phyloP scores from a whole-genome alignment of 2,329 filamentous ascomycete species.

The Colletotrichum ledebouriae region DNA sequence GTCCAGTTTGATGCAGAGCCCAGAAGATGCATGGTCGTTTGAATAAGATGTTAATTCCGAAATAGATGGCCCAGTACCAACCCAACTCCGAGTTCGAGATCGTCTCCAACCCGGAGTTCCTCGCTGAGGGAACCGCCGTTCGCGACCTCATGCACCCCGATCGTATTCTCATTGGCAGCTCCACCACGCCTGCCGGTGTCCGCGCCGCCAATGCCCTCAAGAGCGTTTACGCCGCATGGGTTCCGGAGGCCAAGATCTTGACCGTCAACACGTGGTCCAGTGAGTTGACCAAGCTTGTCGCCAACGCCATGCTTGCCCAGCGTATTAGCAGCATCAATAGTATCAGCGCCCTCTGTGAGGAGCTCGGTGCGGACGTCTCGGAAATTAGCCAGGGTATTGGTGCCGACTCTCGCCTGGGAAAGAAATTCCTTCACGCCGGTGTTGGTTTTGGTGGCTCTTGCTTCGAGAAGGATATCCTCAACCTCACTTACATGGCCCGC shows the following conservation, averaged over 20 bases:
- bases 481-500: constrained; percentile 80
- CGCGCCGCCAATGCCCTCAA: constrained; percentile 74
- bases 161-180: constrained; percentile 80
- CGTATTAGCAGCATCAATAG: constrained; percentile 86
- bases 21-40: background rate
- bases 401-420: constrained; percentile 78
- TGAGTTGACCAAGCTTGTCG: constrained; percentile 82
- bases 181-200: constrained; percentile 69
- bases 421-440: constrained; percentile 79
- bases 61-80: constrained; percentile 68
- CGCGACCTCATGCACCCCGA: constrained; percentile 78
- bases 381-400: constrained; percentile 78
- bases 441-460: constrained; percentile 86
- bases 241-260: constrained; percentile 75
- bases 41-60: background rate
- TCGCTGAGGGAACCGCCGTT: constrained; percentile 83
- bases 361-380: constrained; percentile 80
- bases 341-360: constrained; percentile 84
- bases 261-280: constrained; percentile 83
- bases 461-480: constrained; percentile 85
- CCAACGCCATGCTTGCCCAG: constrained; percentile 85
- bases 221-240: constrained; percentile 78
- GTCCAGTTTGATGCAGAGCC: background rate
- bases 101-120: constrained; percentile 85
- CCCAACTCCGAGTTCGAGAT: constrained; percentile 79